Evolutionary conservation across 75 land plant species (phyloP).

Genomic region (Ceratopteris richardii): DNA sequence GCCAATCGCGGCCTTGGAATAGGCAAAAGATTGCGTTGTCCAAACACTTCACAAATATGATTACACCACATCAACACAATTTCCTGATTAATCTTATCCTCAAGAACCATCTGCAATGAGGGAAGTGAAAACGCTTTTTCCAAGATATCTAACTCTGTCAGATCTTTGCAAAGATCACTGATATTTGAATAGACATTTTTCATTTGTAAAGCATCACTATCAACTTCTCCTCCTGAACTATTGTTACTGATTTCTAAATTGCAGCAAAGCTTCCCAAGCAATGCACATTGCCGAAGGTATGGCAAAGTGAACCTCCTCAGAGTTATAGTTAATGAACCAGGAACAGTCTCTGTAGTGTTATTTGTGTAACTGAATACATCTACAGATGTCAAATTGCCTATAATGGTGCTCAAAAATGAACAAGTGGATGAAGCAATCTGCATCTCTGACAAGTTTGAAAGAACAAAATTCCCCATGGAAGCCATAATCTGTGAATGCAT

Average conservation of each 20-base stretch:
- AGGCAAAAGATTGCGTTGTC: conserved; percentile 13
- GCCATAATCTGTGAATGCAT: conserved; percentile 24
- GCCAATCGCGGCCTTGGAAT: conserved; percentile 43
- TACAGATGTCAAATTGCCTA: conserved; percentile 15
- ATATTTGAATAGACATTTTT: conserved; percentile 8
- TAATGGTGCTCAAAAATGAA: conserved; percentile 17
- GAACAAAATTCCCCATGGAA: conserved; percentile 10
- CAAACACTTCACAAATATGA: conserved; percentile 40
- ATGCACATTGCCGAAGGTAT: conserved; percentile 70
- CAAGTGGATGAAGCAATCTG: conserved; percentile 12
- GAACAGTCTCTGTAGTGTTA: conserved; percentile 28
- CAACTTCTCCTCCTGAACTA: too few species aligned
- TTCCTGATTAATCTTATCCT: conserved; percentile 34
- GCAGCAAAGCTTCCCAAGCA: conserved; percentile 56
- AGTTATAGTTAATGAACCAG: conserved; percentile 20
- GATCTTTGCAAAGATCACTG: conserved; percentile 20
- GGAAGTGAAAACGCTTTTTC: conserved; percentile 59
- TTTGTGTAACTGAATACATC: conserved; percentile 23
- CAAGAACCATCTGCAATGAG: conserved; percentile 41
- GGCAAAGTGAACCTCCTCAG: conserved; percentile 67
- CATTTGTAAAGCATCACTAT: too few species aligned
- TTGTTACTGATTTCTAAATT: too few species aligned
- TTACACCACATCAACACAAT: conserved; percentile 55
- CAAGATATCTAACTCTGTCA: conserved; percentile 43
- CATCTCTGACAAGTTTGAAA: conserved; percentile 11